A percentile compares a stretch with the other conserved stretches of the same genome.
These are phyloP conservation scores for Claviceps fusiformis DNA, from an alignment of 2,329 filamentous ascomycete species.

Conservation along the genomic window DNA sequence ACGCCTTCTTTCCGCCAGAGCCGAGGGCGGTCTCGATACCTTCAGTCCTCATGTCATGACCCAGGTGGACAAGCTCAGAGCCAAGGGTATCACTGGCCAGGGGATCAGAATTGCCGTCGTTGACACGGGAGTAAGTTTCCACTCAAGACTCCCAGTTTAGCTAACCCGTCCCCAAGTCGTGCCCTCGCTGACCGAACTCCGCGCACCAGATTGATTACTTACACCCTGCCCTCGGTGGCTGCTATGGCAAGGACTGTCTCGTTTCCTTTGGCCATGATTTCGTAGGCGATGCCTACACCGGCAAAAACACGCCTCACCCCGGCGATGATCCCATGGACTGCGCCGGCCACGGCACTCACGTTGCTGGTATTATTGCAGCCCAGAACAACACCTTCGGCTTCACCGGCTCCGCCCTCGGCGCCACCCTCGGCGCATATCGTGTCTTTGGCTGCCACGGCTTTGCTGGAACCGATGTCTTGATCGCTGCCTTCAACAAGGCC, in stretches of 20 bases:
- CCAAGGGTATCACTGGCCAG: slow-evolving; percentile 32
- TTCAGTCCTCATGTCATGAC: slow-evolving; percentile 42
- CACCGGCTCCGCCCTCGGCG: slow-evolving; percentile 42
- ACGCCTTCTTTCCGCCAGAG: slow-evolving; percentile 8
- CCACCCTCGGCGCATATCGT: slow-evolving; percentile 41
- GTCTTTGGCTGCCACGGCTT: slow-evolving; percentile 42
- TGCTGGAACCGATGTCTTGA: slow-evolving; percentile 41
- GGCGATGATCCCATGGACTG: slow-evolving; percentile 42
- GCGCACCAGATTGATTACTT: slow-evolving; percentile 42
- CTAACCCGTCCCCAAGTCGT: no score
- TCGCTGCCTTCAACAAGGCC: slow-evolving; percentile 45
- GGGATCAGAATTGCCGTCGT: slow-evolving; percentile 40
- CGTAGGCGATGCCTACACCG: slow-evolving; percentile 39
- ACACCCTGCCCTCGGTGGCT: slow-evolving; percentile 50
- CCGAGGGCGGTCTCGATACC: slow-evolving; percentile 17
- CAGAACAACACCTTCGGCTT: slow-evolving; percentile 39
- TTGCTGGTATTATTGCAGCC: slow-evolving; percentile 49
- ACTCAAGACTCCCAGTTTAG: background rate
- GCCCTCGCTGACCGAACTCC: no score
- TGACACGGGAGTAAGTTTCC: slow-evolving; percentile 35
- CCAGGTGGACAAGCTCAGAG: slow-evolving; percentile 39
- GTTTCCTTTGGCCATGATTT: slow-evolving; percentile 44
- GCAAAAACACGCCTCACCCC: slow-evolving; percentile 25
- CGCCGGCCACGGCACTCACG: slow-evolving; percentile 46
- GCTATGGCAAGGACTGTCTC: slow-evolving; percentile 46